A percentile compares a stretch with the other conserved stretches of the same genome.
Evolutionary conservation across 768 basidiomycete genomes (phyloP).

Genomic region (Trichaptum fuscoviolaceum): DNA sequence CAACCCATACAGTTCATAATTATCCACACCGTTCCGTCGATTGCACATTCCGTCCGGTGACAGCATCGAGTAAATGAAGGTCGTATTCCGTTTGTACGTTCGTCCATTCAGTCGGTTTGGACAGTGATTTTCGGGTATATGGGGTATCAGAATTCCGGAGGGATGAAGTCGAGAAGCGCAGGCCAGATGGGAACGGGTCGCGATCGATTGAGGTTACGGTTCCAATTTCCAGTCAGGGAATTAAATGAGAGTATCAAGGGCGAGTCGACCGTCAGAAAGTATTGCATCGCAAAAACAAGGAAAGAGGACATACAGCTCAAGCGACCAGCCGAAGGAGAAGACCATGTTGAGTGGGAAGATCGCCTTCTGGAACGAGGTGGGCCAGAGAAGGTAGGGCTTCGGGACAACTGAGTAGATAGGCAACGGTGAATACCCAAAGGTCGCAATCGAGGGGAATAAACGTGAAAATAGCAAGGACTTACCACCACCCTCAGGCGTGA

Average conservation of each 20-base stretch:
- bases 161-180: too few relatives aligned
- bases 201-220: too few relatives aligned
- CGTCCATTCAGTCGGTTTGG: too few relatives aligned
- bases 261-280: not conserved
- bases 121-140: too few relatives aligned
- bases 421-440: not conserved
- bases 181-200: too few relatives aligned
- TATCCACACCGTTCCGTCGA: too few relatives aligned
- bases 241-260: not conserved
- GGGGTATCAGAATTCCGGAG: too few relatives aligned
- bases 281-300: not conserved
- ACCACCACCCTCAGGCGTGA: conserved; percentile 44
- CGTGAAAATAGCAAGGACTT: conserved; percentile 21
- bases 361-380: conserved; percentile 33
- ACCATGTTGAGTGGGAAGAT: conserved; percentile 63
- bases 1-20: too few relatives aligned
- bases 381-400: conserved; percentile 59
- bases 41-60: too few relatives aligned
- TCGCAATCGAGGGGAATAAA: not conserved
- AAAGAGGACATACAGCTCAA: conserved; percentile 58
- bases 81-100: too few relatives aligned
- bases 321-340: conserved; percentile 62
- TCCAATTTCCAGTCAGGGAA: not conserved
- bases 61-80: too few relatives aligned
- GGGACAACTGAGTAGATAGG: conserved; percentile 45